Evolutionary conservation across 164 flowering plant genomes (phyloP), one percentile per base, ranked within the genome.

Genomic region (Vitis labrusca): DNA sequence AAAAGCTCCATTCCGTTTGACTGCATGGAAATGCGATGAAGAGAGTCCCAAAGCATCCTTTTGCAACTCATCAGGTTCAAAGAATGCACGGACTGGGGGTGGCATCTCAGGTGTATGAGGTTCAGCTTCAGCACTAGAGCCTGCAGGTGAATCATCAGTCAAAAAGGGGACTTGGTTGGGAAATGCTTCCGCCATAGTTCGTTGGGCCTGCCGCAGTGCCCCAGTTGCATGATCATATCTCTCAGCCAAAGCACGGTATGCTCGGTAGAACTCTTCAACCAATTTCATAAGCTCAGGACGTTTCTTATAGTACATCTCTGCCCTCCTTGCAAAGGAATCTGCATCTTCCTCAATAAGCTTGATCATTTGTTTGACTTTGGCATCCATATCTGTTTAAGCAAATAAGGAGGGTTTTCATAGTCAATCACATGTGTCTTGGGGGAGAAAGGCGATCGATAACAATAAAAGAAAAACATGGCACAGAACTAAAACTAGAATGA

Each of bases 181-280:
- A 72, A 83, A 86, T 69, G 82, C 88, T 78, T 89, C 89, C 32
- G 86, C 74, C 89, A 89, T 89, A 14, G 89, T 84, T 27, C 74
- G 77, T 65, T 89, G 93, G 49, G 91, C 91, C 57, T 89, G 93
- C 30, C 86, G 85, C 32, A 89, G 78, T 10, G 66, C 86, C 29
- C 85, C 93, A 51, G 91, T 89, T n/a, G 93, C 93, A 79, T 89
- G 85, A 78, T 89, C 91, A 77, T 89, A 89, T 81, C 93, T 84
- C 71, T 89, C 93, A 48, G 93, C 89, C 70, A 89, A 73, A 14
- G 91, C 91, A 71, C 91, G 91, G 59, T 89, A 89, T 59, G 93
- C 93, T 54, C 91, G 75, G 44, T 89, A 89, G 68, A 87, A 87
- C 71, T 89, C 93, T 71, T 89, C 93, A 23, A 89, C 91, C 74